phyloP scores from a whole-genome alignment of 371 early-diverging fungal species.

The Rhizopus arrhizus region DNA sequence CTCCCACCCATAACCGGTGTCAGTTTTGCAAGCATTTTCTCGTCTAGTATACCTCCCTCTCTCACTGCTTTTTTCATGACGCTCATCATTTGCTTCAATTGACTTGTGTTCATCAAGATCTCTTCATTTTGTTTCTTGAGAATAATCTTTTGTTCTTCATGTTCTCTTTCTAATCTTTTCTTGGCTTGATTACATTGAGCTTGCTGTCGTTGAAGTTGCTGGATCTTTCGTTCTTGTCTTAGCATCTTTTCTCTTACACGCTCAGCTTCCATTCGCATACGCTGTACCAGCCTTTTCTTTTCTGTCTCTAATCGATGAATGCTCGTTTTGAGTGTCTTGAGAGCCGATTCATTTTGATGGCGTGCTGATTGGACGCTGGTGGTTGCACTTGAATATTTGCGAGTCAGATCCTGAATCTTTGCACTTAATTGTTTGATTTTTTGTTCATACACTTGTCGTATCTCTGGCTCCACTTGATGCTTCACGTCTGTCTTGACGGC shows the following conservation, averaged over 20 bases:
- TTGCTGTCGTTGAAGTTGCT: conserved; percentile 73
- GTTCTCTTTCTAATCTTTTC: conserved; percentile 69
- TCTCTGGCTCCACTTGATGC: conserved; percentile 35
- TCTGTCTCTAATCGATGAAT: conserved; percentile 73
- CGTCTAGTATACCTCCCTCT: conserved; percentile 53
- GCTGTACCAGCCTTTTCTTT: conserved; percentile 76
- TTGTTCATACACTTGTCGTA: conserved; percentile 61
- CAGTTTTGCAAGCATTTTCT: conserved; percentile 39
- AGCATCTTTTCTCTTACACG: conserved; percentile 68
- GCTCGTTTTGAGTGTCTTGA: conserved; percentile 55
- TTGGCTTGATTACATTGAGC: conserved; percentile 69
- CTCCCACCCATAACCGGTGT: conserved; percentile 49
- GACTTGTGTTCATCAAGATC: conserved; percentile 54
- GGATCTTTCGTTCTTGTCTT: conserved; percentile 72
- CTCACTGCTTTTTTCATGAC: conserved; percentile 55
- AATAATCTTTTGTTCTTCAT: conserved; percentile 63
- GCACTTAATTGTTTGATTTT: conserved; percentile 69
- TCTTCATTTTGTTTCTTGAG: conserved; percentile 60
- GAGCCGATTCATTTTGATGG: conserved; percentile 55
- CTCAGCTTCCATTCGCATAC: conserved; percentile 75
- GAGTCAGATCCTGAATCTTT: conserved; percentile 66
- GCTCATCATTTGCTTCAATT: conserved; percentile 55
- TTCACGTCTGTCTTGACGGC: conserved; percentile 30
- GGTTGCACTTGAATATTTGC: conserved; percentile 63
- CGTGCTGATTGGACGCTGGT: conserved; percentile 57